Evolutionary conservation across 2,329 filamentous ascomycete species (phyloP).

Genomic region (Reticulascus tulasneorum): DNA sequence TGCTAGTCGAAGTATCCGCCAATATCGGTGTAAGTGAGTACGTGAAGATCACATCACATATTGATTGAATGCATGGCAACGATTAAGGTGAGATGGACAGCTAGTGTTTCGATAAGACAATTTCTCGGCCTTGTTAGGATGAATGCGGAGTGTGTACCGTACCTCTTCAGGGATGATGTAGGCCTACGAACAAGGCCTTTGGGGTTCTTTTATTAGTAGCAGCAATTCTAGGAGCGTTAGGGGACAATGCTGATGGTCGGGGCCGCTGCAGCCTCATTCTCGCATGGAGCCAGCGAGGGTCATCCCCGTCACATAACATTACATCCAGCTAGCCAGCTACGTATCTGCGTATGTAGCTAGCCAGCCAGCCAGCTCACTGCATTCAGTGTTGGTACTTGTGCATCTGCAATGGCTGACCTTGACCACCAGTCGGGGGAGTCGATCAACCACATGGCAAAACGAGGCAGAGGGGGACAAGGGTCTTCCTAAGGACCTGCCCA

Average conservation of each 20-base stretch:
- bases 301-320: too few species aligned
- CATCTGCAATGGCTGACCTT: slow-evolving; percentile 7
- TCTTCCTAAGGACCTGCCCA: too few species aligned
- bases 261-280: slow-evolving; percentile 14
- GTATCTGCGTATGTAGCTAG: too few species aligned
- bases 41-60: too few species aligned
- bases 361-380: too few species aligned
- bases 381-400: too few species aligned
- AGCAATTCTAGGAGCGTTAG: slow-evolving; percentile 7
- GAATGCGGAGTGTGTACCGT: not conserved
- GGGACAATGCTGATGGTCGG: slow-evolving; percentile 5
- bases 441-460: slow-evolving; percentile 13
- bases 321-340: too few species aligned
- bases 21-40: too few species aligned
- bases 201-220: slow-evolving; percentile 1
- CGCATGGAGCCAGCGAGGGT: slow-evolving; percentile 10
- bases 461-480: slow-evolving; percentile 12
- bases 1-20: too few species aligned
- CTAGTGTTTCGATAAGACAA: not conserved
- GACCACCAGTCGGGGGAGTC: slow-evolving; percentile 3
- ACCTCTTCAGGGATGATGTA: not conserved
- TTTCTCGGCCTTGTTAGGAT: not conserved
- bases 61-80: too few species aligned
- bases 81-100: slow-evolving; percentile 1
- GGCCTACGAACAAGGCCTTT: not conserved